Conservation (phyloP, 1,284 basidiomycete genomes). For the Vanrija pseudolonga region DNA sequence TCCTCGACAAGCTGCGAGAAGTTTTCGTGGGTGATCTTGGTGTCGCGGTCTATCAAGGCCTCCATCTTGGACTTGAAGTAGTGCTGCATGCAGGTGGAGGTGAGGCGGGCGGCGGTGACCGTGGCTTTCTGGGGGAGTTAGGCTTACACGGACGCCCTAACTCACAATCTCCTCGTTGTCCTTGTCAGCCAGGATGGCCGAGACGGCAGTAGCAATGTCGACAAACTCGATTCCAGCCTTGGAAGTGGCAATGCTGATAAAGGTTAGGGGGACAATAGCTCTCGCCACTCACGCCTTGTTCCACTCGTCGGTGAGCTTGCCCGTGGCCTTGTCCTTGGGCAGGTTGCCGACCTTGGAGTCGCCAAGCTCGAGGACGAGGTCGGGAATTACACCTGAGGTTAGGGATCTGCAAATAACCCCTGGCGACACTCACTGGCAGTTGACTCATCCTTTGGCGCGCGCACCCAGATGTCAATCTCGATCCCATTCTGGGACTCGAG, state of each 20-base stretch:
- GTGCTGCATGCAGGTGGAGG: conserved; percentile 77
- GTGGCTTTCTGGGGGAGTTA: conserved; percentile 62
- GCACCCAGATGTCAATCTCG: conserved; percentile 39
- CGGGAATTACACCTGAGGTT: conserved; percentile 30
- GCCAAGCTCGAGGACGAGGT: conserved; percentile 31
- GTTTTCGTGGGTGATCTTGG: conserved; percentile 82
- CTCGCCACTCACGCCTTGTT: conserved; percentile 51
- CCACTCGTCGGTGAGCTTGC: conserved; percentile 49
- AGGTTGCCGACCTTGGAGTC: conserved; percentile 43
- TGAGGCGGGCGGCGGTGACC: conserved; percentile 70
- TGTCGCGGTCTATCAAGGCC: conserved; percentile 83
- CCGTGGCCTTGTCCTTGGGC: conserved; percentile 47
- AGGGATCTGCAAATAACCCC: not conserved
- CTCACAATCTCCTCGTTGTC: conserved; percentile 85
- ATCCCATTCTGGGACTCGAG: conserved; percentile 29
- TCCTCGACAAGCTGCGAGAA: conserved; percentile 67
- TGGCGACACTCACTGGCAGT: conserved; percentile 23
- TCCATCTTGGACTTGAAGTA: conserved; percentile 87
- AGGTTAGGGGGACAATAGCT: not conserved
- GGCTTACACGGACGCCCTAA: conserved; percentile 13
- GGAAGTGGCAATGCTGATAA: conserved; percentile 22
- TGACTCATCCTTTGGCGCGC: conserved; percentile 42
- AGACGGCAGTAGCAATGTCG: conserved; percentile 73
- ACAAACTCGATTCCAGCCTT: conserved; percentile 59
- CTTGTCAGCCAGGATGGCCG: conserved; percentile 77